These are phyloP conservation scores for Colletotrichum musae DNA, from an alignment of 2,329 filamentous ascomycete genomes.

Conservation along the genomic window DNA sequence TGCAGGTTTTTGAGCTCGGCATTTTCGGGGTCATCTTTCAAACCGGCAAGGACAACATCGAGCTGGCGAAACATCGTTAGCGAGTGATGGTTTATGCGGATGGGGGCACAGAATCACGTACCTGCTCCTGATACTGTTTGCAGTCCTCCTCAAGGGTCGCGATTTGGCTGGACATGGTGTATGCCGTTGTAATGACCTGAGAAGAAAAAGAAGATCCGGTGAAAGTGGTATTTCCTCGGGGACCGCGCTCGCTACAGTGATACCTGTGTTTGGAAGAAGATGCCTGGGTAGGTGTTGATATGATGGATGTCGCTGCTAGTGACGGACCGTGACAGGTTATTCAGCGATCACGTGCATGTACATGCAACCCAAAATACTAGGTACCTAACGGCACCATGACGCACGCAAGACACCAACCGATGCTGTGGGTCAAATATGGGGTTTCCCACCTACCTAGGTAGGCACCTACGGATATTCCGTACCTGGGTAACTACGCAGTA, in stretches of 20 bases:
- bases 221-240: no score
- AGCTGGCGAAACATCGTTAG: conserved; percentile 66
- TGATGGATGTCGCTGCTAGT: no score
- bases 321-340: not conserved
- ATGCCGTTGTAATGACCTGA: not conserved
- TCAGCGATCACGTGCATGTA: not conserved
- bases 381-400: not conserved
- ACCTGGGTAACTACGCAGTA: not conserved
- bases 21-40: conserved; percentile 86
- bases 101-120: conserved; percentile 47
- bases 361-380: not conserved
- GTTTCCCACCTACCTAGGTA: not conserved
- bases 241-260: no score
- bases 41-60: conserved; percentile 81
- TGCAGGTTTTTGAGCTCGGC: conserved; percentile 83
- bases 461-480: not conserved
- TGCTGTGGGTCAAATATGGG: no score
- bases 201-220: no score
- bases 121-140: conserved; percentile 71
- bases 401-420: not conserved
- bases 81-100: not conserved
- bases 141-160: conserved; percentile 66
- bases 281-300: no score
- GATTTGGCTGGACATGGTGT: conserved; percentile 49
- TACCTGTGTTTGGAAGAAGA: no score